Base-by-base conservation (phyloP, 371 early-diverging fungal genomes). In the Mucor velutinosus region DNA sequence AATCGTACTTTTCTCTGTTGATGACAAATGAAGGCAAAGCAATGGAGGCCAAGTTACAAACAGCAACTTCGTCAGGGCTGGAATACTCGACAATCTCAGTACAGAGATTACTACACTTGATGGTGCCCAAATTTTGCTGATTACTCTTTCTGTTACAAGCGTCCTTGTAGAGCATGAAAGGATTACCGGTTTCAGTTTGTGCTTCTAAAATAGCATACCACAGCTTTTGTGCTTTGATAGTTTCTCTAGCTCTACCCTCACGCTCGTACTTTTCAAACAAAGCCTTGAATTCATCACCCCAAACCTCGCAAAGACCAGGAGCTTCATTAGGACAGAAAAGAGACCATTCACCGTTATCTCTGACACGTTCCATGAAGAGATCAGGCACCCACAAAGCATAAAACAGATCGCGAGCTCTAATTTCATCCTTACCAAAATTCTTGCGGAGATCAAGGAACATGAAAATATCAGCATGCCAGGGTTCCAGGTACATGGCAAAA, bases 141-240 rank as follows among this genome's bases (percentile, higher is more conserved):
- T 99, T 99, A 62, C 95, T 96, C 82, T 97, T 97, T 76, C 93
- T 82, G 79, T 99, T 99, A 86, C 97, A 97, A 3, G 88, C 76
- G 85, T 99, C 88, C 86, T 99, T 98, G 88, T 98, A 99, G 41
- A 97, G 88, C 90, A 99, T 98, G 79, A 93, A 99, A 2, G 99
- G 99, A 25, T 91, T 96, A 19, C 99, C 99, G 8, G 99, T 99
- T 79, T 99, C 99, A 35, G 94, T 95, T 80, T 99, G 97, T 14
- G 97, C 86, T 67, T 96, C 96, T 35, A 99, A 77, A 53, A 99
- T 95, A 17, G 95, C 94, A 74, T 90, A 95, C 98, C 98, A 99
- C 49, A 99, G 86, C 79, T 95, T 94, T 74, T 96, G 95, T 14
- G 99, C 99, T 73, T 92, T 92, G 72, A 96, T 82, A n/a, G 88